These are phyloP conservation scores for Solanum megistacrolobum DNA, from an alignment of 257 asterid genomes.

Conservation along the genomic window DNA sequence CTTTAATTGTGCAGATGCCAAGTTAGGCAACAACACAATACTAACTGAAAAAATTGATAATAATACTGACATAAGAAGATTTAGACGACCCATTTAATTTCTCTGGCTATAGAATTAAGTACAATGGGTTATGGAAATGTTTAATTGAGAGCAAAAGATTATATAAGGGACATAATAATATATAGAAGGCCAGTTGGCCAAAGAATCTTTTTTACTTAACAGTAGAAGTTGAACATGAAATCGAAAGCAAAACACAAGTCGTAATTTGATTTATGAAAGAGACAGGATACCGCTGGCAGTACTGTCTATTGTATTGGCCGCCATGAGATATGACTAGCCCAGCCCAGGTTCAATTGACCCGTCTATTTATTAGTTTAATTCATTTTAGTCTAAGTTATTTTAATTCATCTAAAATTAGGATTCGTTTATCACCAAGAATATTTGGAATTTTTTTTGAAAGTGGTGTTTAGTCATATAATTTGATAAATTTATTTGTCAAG, in stretches of 20 bases:
- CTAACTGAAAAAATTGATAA: constrained; percentile 14
- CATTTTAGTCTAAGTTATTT: not conserved
- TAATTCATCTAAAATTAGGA: not conserved
- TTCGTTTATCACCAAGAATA: accelerated
- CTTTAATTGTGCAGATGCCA: constrained; percentile 39
- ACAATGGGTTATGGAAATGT: not conserved
- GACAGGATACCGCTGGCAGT: not conserved
- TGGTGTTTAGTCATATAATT: no score
- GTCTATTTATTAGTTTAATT: not conserved
- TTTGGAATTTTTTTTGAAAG: no score
- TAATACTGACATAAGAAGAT: not conserved
- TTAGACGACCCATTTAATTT: constrained; percentile 26
- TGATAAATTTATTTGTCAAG: no score
- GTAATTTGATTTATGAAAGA: not conserved
- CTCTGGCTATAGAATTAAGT: not conserved
- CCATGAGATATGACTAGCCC: not conserved
- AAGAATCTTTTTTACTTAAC: not conserved
- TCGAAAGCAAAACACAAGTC: not conserved
- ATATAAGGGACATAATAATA: not conserved
- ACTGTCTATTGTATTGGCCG: not conserved
- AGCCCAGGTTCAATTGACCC: not conserved
- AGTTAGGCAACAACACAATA: constrained; percentile 8
- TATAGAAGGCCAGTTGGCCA: not conserved
- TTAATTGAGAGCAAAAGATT: not conserved
- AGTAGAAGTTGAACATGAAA: not conserved